These are phyloP conservation scores for Picochlorum sp. DNA, from an alignment of 139 green algal genomes.

Conservation along the genomic window DNA sequence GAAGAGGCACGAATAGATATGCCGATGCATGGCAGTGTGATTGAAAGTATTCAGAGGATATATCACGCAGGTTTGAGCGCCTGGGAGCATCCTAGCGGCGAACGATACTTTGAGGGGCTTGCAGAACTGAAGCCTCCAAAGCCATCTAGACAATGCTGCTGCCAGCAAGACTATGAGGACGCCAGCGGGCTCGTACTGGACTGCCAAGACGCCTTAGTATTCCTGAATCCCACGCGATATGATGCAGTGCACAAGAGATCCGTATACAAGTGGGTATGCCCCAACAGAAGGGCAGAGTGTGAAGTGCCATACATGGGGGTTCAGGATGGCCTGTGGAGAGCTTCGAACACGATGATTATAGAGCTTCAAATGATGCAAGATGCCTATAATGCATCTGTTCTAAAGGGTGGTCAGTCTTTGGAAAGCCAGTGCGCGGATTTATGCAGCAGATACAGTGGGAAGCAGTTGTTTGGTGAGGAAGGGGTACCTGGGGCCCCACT, in stretches of 20 bases:
- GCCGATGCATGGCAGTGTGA: too few species aligned
- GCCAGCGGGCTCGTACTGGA: background rate
- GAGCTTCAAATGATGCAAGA: conserved; percentile 4
- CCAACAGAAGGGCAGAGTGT: conserved; percentile 1
- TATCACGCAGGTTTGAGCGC: too few species aligned
- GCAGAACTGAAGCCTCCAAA: too few species aligned
- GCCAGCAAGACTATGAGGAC: too few species aligned
- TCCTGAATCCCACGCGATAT: background rate
- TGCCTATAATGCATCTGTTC: background rate
- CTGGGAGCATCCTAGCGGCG: too few species aligned
- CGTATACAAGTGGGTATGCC: background rate
- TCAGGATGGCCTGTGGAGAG: background rate
- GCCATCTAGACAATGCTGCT: too few species aligned
- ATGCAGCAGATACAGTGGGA: background rate
- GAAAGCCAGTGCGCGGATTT: background rate
- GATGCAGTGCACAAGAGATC: background rate
- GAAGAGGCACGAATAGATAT: too few species aligned
- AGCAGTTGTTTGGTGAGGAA: background rate
- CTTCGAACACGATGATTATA: conserved; percentile 1
- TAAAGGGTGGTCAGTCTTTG: background rate
- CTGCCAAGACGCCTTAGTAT: background rate
- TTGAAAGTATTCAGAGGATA: too few species aligned
- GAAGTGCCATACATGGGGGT: background rate
- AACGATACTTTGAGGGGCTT: too few species aligned
- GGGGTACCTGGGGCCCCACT: background rate